Evolutionary conservation across 495 filamentous ascomycete genomes (phyloP).

Genomic region (Neurospora sp.): DNA sequence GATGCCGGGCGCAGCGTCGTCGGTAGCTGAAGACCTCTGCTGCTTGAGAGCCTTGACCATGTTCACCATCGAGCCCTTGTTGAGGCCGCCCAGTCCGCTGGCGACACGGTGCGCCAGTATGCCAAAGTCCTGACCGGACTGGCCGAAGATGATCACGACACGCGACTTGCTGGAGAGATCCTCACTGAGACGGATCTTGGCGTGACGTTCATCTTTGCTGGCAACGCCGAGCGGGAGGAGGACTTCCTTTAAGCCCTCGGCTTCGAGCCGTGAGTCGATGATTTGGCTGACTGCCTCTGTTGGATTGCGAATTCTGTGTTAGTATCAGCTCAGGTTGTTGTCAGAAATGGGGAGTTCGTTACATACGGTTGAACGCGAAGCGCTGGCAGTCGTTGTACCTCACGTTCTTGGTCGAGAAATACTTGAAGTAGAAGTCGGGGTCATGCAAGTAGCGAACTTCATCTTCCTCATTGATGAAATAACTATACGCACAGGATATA

Average conservation of each 20-base stretch:
- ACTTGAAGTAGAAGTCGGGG: constrained; percentile 60
- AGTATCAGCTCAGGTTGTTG: background rate
- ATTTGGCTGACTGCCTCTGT: constrained; percentile 54
- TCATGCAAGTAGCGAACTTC: constrained; percentile 59
- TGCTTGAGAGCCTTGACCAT: constrained; percentile 45
- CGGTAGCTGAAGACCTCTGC: constrained; percentile 18
- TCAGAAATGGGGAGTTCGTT: background rate
- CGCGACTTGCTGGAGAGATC: constrained; percentile 49
- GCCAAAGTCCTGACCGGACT: constrained; percentile 60
- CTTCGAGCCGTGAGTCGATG: constrained; percentile 49
- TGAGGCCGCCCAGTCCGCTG: constrained; percentile 47
- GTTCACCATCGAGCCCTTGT: constrained; percentile 53
- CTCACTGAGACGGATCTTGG: constrained; percentile 56
- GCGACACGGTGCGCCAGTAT: constrained; percentile 61
- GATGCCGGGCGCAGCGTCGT: constrained; percentile 35
- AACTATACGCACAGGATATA: constrained; percentile 35
- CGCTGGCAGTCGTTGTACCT: constrained; percentile 62
- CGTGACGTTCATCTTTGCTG: constrained; percentile 39
- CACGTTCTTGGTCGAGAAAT: constrained; percentile 56
- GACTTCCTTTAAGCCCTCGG: constrained; percentile 44
- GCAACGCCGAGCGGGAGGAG: constrained; percentile 47
- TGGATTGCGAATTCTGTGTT: background rate
- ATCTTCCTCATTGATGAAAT: constrained; percentile 60
- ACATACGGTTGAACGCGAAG: constrained; percentile 59
- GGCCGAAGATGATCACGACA: constrained; percentile 66